Evolutionary conservation across 2,329 filamentous ascomycete genomes (phyloP).

Genomic region (Cercospora janseana): DNA sequence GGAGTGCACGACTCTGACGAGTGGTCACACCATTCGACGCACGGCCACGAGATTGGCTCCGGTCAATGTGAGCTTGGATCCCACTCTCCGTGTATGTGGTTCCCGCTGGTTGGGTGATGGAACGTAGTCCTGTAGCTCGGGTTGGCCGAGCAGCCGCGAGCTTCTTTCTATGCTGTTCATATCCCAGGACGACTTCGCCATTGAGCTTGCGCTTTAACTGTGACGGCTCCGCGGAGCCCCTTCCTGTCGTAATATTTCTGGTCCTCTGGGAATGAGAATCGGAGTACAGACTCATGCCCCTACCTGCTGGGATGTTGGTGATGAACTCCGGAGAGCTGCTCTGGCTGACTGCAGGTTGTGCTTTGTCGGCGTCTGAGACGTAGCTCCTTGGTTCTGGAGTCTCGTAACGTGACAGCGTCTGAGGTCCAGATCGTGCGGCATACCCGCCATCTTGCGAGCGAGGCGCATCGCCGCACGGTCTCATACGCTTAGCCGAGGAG

Average conservation of each 20-base stretch:
- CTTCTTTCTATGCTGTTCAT: conserved; percentile 23
- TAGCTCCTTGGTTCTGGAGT: conserved; percentile 17
- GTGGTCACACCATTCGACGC: conserved; percentile 18
- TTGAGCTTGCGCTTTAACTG: background rate
- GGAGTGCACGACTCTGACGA: conserved; percentile 14
- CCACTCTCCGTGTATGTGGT: background rate
- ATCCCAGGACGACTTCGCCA: background rate
- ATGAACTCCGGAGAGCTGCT: conserved; percentile 32
- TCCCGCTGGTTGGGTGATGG: background rate
- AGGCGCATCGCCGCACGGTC: conserved; percentile 8
- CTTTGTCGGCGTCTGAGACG: background rate
- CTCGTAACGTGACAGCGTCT: conserved; percentile 1
- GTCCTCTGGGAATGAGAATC: too few relatives aligned
- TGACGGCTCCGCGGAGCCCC: background rate
- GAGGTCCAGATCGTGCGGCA: background rate
- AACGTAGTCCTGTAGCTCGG: background rate
- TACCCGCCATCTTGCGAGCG: background rate
- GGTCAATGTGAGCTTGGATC: background rate
- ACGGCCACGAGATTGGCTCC: conserved; percentile 17
- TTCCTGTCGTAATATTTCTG: too few relatives aligned
- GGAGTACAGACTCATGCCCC: conserved; percentile 8
- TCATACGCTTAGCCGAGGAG: conserved; percentile 30
- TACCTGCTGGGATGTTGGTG: conserved; percentile 13
- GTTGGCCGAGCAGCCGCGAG: conserved; percentile 1
- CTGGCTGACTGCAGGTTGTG: background rate